Percentiles rank a stretch among this genome's conserved stretches.
Evolutionary conservation across 345 rosid genomes (phyloP).

Genomic region (Citrus sp.): DNA sequence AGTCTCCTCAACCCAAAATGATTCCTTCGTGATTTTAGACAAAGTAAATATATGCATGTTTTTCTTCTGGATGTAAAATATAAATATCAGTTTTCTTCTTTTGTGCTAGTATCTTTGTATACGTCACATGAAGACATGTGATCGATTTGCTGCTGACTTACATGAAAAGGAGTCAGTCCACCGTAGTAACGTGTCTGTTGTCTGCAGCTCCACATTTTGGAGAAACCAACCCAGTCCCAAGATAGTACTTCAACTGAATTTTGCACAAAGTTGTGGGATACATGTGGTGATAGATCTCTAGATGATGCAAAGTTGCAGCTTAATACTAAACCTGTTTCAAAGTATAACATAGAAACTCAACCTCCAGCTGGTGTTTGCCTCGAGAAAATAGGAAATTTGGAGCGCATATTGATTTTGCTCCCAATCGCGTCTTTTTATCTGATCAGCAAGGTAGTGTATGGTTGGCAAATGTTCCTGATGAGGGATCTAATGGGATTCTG

Average conservation of each 20-base stretch:
- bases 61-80: not conserved
- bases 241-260: not conserved
- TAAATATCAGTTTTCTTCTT: not conserved
- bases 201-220: slow-evolving; percentile 17
- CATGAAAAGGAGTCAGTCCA: slow-evolving; percentile 6
- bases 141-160: slow-evolving; percentile 20
- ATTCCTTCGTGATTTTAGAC: not conserved
- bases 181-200: slow-evolving; percentile 16
- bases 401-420: slow-evolving; percentile 46
- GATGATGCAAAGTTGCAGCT: slow-evolving; percentile 21
- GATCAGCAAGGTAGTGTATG: slow-evolving; percentile 51
- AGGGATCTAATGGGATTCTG: slow-evolving; percentile 34
- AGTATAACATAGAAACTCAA: slow-evolving; percentile 16
- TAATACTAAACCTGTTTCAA: slow-evolving; percentile 21
- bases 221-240: slow-evolving; percentile 9
- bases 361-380: too few species aligned
- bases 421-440: slow-evolving; percentile 53
- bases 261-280: slow-evolving; percentile 10
- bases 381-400: not conserved
- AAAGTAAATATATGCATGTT: too few species aligned
- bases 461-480: slow-evolving; percentile 55
- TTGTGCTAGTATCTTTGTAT: not conserved
- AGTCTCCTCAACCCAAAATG: slow-evolving; percentile 5
- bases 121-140: slow-evolving; percentile 8
- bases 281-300: slow-evolving; percentile 21